phyloP scores from a whole-genome alignment of 1,284 basidiomycete species.

The Ustilago lituana region DNA sequence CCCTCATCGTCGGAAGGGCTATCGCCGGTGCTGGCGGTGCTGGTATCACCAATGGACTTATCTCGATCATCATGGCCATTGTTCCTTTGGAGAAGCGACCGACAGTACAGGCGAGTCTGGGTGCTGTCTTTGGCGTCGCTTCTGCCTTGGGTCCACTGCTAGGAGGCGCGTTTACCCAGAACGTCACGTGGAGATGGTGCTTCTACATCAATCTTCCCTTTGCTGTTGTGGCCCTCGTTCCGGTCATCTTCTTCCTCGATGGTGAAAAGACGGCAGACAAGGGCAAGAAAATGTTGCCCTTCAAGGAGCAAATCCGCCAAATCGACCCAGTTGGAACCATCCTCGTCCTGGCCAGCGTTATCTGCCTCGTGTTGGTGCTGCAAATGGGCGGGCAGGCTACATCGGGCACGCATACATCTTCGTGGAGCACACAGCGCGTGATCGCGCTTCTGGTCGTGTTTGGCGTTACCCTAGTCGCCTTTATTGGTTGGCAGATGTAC shows the following conservation, averaged over 20 bases:
- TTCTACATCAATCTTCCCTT: slow-evolving; percentile 46
- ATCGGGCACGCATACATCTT: neutral
- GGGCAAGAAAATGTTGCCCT: slow-evolving; percentile 8
- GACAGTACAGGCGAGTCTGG: slow-evolving; percentile 66
- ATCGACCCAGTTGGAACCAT: slow-evolving; percentile 56
- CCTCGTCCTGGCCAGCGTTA: slow-evolving; percentile 67
- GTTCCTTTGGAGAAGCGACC: slow-evolving; percentile 68
- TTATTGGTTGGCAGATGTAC: slow-evolving; percentile 24
- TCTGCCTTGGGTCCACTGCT: slow-evolving; percentile 63
- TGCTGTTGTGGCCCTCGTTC: slow-evolving; percentile 10
- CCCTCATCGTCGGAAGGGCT: slow-evolving; percentile 71
- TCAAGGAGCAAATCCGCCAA: slow-evolving; percentile 14
- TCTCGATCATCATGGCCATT: slow-evolving; percentile 69
- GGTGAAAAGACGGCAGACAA: slow-evolving; percentile 14
- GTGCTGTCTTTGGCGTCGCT: slow-evolving; percentile 55
- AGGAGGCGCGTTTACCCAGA: slow-evolving; percentile 65
- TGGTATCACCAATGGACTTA: slow-evolving; percentile 70
- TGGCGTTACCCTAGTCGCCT: slow-evolving; percentile 9
- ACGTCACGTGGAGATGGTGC: slow-evolving; percentile 65
- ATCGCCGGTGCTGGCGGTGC: slow-evolving; percentile 71
- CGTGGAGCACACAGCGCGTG: slow-evolving; percentile 15
- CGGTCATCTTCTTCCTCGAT: slow-evolving; percentile 26
- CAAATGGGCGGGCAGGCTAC: slow-evolving; percentile 16
- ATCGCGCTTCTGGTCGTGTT: slow-evolving; percentile 19
- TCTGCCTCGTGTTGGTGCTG: slow-evolving; percentile 22